phyloP scores from a whole-genome alignment of 768 basidiomycete genomes.

The Suillus tomentosus region DNA sequence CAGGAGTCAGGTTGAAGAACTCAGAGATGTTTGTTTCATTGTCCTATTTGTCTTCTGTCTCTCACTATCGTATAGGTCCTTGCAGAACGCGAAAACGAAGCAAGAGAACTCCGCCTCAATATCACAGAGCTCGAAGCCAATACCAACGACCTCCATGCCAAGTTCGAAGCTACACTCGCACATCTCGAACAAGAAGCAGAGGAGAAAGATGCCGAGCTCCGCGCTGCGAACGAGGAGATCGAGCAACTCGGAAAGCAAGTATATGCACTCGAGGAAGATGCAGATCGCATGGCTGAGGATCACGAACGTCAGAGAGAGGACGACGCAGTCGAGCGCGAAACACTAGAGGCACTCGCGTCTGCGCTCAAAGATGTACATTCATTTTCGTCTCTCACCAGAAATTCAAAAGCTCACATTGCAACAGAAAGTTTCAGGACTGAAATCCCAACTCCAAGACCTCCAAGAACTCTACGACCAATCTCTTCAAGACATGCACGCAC shows the following conservation, averaged over 20 bases:
- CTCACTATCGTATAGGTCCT: conserved; percentile 51
- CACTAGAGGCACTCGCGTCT: conserved; percentile 62
- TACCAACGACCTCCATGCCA: conserved; percentile 66
- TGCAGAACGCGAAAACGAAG: conserved; percentile 78
- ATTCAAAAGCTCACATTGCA: conserved; percentile 3
- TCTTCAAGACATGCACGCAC: conserved; percentile 62
- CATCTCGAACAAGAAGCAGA: conserved; percentile 80
- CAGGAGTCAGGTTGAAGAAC: conserved; percentile 75
- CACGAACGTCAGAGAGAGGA: conserved; percentile 69
- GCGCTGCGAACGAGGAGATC: conserved; percentile 72
- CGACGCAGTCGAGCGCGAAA: conserved; percentile 68
- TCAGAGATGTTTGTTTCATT: conserved; percentile 58
- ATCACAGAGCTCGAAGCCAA: conserved; percentile 76
- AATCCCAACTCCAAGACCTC: conserved; percentile 66
- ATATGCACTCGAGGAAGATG: conserved; percentile 85
- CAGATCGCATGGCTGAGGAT: conserved; percentile 75
- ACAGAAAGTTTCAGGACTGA: conserved; percentile 70
- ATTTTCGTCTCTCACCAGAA: background rate
- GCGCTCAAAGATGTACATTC: conserved; percentile 78
- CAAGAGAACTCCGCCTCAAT: conserved; percentile 69
- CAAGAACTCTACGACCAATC: conserved; percentile 66
- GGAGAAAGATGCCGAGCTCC: conserved; percentile 78
- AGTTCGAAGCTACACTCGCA: conserved; percentile 73
- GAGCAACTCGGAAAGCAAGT: conserved; percentile 80
- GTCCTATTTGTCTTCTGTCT: background rate